These are phyloP conservation scores for Boletus reticulatus DNA, from an alignment of 768 basidiomycete species.

Conservation along the genomic window DNA sequence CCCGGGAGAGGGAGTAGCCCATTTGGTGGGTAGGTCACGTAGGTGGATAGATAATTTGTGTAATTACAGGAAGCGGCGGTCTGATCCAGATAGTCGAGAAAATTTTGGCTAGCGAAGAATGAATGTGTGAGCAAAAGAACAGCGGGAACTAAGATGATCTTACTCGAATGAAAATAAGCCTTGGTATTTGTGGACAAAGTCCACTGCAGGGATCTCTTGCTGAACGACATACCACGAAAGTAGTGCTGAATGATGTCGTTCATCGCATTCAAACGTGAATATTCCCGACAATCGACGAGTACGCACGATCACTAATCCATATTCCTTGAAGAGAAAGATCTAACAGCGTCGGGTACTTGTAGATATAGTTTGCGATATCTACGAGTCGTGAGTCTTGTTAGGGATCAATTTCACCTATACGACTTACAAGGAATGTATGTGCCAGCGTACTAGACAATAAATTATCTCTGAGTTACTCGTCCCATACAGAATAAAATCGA, in stretches of 20 bases:
- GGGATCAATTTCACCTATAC: neutral
- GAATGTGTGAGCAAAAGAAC: too few relatives aligned
- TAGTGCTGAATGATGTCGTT: conserved; percentile 37
- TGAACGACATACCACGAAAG: conserved; percentile 66
- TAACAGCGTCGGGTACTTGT: conserved; percentile 49
- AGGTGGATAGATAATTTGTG: conserved; percentile 55
- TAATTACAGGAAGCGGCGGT: conserved; percentile 59
- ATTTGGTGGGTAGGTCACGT: conserved; percentile 67
- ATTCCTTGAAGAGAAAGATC: conserved; percentile 64
- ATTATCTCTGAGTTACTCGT: neutral
- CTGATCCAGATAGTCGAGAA: conserved; percentile 56
- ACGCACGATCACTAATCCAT: conserved; percentile 71
- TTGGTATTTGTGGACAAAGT: conserved; percentile 71
- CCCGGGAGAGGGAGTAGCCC: conserved; percentile 68
- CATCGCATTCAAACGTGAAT: neutral
- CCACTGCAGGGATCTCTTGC: conserved; percentile 66
- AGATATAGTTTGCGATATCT: conserved; percentile 80
- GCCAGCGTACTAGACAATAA: conserved; percentile 59
- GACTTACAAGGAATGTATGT: conserved; percentile 59
- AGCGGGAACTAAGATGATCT: conserved; percentile 10
- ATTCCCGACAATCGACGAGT: neutral
- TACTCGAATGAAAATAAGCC: conserved; percentile 74
- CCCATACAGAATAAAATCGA: neutral
- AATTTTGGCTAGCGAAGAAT: conserved; percentile 48
- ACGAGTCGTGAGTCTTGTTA: neutral